Evolutionary conservation across 768 basidiomycete genomes (phyloP).

Genomic region (Tricholoma sp.): DNA sequence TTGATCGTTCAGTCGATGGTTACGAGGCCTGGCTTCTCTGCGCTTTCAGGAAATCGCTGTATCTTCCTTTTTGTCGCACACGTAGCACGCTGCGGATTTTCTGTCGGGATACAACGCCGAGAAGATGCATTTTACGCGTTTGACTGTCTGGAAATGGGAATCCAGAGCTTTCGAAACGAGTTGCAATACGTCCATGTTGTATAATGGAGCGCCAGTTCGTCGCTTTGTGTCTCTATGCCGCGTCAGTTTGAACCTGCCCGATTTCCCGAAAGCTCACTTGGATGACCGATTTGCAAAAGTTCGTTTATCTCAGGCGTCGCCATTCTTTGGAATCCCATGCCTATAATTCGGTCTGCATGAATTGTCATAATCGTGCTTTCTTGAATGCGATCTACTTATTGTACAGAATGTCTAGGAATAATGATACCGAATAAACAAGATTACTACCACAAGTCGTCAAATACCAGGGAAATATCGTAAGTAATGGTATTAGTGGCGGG

Average conservation of each 20-base stretch:
- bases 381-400: background rate
- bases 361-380: background rate
- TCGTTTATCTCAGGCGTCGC: background rate
- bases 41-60: too few species aligned
- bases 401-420: background rate
- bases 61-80: too few species aligned
- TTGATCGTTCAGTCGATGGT: too few species aligned
- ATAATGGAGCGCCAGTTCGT: too few species aligned
- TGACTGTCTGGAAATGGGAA: too few species aligned
- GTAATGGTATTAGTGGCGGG: background rate
- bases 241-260: background rate
- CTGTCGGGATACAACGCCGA: too few species aligned
- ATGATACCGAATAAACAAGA: background rate
- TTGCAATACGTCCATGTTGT: too few species aligned
- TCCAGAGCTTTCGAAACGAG: too few species aligned
- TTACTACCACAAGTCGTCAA: background rate
- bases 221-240: too few species aligned
- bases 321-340: background rate
- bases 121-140: too few species aligned
- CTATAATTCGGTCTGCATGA: background rate
- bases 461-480: background rate
- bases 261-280: background rate
- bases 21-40: too few species aligned
- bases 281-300: background rate
- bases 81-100: too few species aligned